Evolutionary conservation across 1,139 yeast genomes (phyloP), one percentile per base, ranked within the genome.

Genomic region (Blastobotrys aristatus): DNA sequence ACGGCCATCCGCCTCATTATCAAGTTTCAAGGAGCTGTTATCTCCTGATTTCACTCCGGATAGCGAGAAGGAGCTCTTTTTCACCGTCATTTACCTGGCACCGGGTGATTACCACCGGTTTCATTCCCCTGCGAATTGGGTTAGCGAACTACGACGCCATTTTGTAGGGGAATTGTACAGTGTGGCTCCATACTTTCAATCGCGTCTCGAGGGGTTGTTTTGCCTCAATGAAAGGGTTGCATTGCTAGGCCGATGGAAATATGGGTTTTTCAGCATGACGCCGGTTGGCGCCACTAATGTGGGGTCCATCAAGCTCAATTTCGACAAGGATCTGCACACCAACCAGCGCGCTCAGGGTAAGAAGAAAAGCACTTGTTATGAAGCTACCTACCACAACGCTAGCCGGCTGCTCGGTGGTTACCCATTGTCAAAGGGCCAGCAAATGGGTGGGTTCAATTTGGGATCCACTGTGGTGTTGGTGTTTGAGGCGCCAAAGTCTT

Each of bases 221-320:
- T 89, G 90, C 6, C 72, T 94, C 58, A 94, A 94, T 65, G 99
- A 94, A 69, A 77, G 99, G 59, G 98, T 94, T 7, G 95, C 97
- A 0, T 72, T 94, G 44, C 75, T 94, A 52, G 99, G 99, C 2
- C 82, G 87, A 60, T 94, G 98, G 97, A 86, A 86, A 63, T 78
- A 92, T 65, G 99, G 99, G 0, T 94, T 94, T 63, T 92, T 92
- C 70, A 84, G 95, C 53, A 94, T 94, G 99, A 90, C 96, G 2
- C 97, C 98, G 0, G 98, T 94, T 10, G 99, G 99, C 22, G 99
- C 99, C 26, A 94, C 98, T 5, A 94, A 94, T 66, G 99, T 94
- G 34, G 99, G 99, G 17, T 84, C 95, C 59, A 92, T 94, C 56
- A 81, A 85, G 50, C 78, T 94, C 55, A 88, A 90, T 63, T 94